Evolutionary conservation across 1,284 basidiomycete genomes (phyloP), one percentile per base, ranked within the genome.

Genomic region (Tilletiopsis washingtonensis): DNA sequence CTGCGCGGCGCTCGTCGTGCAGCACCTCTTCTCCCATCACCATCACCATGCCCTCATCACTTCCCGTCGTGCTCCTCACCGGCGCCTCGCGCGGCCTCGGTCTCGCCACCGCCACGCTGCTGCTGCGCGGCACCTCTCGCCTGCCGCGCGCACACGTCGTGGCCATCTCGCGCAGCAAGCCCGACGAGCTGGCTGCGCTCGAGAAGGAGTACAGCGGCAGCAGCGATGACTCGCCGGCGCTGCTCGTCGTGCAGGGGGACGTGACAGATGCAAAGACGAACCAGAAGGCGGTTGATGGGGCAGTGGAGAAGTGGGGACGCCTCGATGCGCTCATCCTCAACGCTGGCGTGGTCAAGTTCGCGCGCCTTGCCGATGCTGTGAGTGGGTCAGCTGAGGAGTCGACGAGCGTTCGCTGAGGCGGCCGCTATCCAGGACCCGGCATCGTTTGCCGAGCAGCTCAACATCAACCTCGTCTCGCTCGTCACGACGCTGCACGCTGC

Each of bases 381-480:
- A 45, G 44, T 29, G 27, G n/a, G 12, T n/a, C 27, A 3, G 11
- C 3, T 34, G 5, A 6, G 9, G 6, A 14, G 3, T 45, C 15
- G 11, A 11, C 19, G 21, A 2, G 38, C 2, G 19, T 39, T 19
- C 15, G 21, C 27, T 25, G 21, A 4, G 39, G 17, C 7, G 15
- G 17, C 15, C 15, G 17, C 24, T 9, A 39, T n/a, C 11, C 44
- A 74, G 70, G n/a, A 86, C 81, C 84, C 84, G 77, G 63, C 74
- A 9, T 78, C 5, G 0, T 64, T 71, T 32, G 49, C 59, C 1
- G 23, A 73, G 81, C 64, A 86, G 84, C 74, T 78, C 46, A 84
- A 90, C 61, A 76, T 88, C 74, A 91, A 91, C 72, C 84, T 90
- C 71, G 87, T 88, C 74, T 86, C 86, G 1, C 77, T 88, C 37